Evolutionary conservation across 2,329 filamentous ascomycete species (phyloP).

Genomic region (Ophiostoma piceae): DNA sequence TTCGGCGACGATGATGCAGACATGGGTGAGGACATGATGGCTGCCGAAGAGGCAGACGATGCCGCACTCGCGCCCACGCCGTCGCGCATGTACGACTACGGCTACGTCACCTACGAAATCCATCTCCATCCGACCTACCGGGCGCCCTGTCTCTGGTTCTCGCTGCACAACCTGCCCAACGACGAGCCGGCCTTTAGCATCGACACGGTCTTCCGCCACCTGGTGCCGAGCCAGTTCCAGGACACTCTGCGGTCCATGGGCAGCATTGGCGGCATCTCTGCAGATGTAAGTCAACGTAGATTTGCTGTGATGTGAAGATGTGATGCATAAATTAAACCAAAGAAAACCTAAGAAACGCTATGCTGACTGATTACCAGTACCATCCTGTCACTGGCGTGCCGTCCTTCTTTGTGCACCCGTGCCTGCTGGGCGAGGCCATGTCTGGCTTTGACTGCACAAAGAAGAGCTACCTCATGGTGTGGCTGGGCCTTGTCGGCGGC

Average conservation of each 20-base stretch:
- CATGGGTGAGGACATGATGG: slow-evolving; percentile 11
- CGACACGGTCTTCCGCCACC: slow-evolving; percentile 63
- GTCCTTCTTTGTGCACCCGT: slow-evolving; percentile 89
- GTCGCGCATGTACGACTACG: slow-evolving; percentile 32
- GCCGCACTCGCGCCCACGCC: slow-evolving; percentile 37
- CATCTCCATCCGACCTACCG: slow-evolving; percentile 69
- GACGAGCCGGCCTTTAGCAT: slow-evolving; percentile 56
- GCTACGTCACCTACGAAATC: slow-evolving; percentile 64
- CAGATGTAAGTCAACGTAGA: slow-evolving; percentile 57
- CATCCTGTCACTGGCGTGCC: slow-evolving; percentile 76
- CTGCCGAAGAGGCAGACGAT: slow-evolving; percentile 32
- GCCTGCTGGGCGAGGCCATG: slow-evolving; percentile 79
- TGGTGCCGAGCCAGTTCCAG: slow-evolving; percentile 64
- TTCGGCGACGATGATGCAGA: slow-evolving; percentile 33
- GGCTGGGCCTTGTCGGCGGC: slow-evolving; percentile 81
- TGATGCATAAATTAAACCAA: neutral
- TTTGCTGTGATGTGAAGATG: too few relatives aligned
- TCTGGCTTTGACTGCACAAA: slow-evolving; percentile 55
- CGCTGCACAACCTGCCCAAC: slow-evolving; percentile 52
- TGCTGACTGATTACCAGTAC: slow-evolving; percentile 48
- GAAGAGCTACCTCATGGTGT: slow-evolving; percentile 73
- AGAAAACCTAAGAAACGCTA: neutral
- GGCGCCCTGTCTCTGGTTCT: slow-evolving; percentile 72
- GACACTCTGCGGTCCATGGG: slow-evolving; percentile 55
- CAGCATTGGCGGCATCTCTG: slow-evolving; percentile 67